Conservation (phyloP, 331 rosid species). For the Acacia pycnantha region DNA sequence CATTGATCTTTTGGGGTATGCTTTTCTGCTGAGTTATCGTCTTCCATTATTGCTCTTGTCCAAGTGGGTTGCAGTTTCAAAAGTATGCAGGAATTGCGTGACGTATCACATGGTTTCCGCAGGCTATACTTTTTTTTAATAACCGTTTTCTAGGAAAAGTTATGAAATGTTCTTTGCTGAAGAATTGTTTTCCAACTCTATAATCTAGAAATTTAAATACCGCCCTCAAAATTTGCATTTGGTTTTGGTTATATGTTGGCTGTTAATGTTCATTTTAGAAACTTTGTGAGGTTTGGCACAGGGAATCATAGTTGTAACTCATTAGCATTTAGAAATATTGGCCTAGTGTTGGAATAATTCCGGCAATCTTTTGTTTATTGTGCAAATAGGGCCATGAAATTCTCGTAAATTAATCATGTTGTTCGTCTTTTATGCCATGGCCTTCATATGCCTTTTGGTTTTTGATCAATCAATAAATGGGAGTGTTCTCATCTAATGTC, state of each 20-base stretch:
- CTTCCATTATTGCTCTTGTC: constrained; percentile 12
- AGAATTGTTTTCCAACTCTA: neutral
- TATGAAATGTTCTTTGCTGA: neutral
- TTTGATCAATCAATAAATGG: neutral
- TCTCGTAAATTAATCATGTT: neutral
- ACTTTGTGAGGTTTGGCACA: neutral
- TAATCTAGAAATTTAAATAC: neutral
- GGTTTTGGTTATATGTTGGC: neutral
- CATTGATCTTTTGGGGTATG: neutral
- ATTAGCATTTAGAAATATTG: neutral
- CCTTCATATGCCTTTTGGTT: neutral
- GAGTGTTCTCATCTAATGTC: neutral
- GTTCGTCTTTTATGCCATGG: neutral
- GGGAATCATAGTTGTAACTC: neutral
- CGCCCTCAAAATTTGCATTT: constrained; percentile 2
- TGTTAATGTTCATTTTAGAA: constrained; percentile 3
- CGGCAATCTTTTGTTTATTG: neutral
- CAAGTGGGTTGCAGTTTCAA: neutral
- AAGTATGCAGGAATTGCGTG: constrained; percentile 21
- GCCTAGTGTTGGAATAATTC: neutral
- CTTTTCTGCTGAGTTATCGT: constrained; percentile 10
- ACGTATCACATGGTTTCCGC: constrained; percentile 18
- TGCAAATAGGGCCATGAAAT: neutral
- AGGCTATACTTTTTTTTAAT: neutral
- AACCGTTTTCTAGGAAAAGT: neutral